Evolutionary conservation across 106 monocot genomes (phyloP).

Genomic region (Vanilla planifolia): DNA sequence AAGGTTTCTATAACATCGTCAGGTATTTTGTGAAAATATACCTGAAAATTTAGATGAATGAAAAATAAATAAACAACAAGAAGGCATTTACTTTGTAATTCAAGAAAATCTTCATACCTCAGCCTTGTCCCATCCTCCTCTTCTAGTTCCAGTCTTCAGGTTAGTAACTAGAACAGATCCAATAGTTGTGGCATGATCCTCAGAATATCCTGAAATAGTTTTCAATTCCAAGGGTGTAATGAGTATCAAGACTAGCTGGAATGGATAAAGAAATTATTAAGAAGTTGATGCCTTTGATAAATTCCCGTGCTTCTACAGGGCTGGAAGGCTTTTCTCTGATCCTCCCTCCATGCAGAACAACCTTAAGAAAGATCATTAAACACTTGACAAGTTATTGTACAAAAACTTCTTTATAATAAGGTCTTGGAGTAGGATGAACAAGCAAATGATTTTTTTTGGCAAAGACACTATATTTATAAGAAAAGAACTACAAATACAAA

Average conservation of each 20-base stretch:
- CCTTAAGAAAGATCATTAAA: constrained; percentile 30
- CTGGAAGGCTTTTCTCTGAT: constrained; percentile 91
- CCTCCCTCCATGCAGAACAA: constrained; percentile 81
- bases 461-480: no score
- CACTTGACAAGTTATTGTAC: no score
- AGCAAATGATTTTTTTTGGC: no score
- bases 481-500: no score
- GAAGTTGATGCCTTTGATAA: constrained; percentile 60
- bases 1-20: constrained; percentile 85
- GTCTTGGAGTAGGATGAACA: no score
- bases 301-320: constrained; percentile 80
- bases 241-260: not conserved
- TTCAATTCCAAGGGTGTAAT: not conserved
- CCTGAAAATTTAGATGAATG: constrained; percentile 29
- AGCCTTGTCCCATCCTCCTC: constrained; percentile 76
- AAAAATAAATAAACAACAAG: not conserved
- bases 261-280: not conserved
- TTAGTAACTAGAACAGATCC: constrained; percentile 94
- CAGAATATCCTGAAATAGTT: constrained; percentile 68
- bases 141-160: constrained; percentile 62
- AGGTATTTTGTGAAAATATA: constrained; percentile 95
- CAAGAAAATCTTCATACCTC: constrained; percentile 32
- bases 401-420: no score
- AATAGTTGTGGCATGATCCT: constrained; percentile 63
- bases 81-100: no score